These are phyloP conservation scores for Pythium dissotocum DNA, from an alignment of 352 stramenopile genomes.

Conservation along the genomic window DNA sequence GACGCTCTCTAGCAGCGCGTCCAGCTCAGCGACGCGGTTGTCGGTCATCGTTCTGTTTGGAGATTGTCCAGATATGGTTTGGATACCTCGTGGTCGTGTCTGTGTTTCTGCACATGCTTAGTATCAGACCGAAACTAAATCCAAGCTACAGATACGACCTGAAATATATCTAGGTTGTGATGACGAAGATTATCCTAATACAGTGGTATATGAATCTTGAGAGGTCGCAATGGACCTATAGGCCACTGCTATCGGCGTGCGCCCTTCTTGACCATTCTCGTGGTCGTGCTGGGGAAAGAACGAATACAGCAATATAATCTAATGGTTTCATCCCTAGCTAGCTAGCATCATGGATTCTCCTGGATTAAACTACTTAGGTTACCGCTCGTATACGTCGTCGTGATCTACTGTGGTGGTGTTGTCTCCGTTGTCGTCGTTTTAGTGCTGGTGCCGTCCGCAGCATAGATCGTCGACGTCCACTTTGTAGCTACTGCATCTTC, in stretches of 20 bases:
- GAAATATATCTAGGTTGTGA: neutral
- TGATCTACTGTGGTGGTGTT: neutral
- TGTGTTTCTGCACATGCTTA: neutral
- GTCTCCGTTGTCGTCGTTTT: neutral
- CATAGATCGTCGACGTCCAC: neutral
- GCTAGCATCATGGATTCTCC: too few species aligned
- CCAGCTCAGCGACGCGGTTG: constrained; percentile 50
- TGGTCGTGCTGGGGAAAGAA: too few species aligned
- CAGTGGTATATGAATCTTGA: neutral
- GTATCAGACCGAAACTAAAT: neutral
- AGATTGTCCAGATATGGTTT: neutral
- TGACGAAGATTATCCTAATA: neutral
- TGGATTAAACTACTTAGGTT: too few species aligned
- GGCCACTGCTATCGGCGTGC: too few species aligned
- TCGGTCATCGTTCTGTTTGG: constrained; percentile 2
- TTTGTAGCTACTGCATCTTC: neutral
- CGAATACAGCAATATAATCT: too few species aligned
- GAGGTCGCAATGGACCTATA: neutral
- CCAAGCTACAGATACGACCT: neutral
- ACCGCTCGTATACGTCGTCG: neutral
- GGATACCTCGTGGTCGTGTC: neutral
- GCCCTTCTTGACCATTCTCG: too few species aligned
- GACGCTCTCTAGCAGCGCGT: constrained; percentile 56
- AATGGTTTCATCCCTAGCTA: too few species aligned
- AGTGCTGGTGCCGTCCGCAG: neutral